phyloP scores from a whole-genome alignment of 345 rosid species.

The Geranium brycei region DNA sequence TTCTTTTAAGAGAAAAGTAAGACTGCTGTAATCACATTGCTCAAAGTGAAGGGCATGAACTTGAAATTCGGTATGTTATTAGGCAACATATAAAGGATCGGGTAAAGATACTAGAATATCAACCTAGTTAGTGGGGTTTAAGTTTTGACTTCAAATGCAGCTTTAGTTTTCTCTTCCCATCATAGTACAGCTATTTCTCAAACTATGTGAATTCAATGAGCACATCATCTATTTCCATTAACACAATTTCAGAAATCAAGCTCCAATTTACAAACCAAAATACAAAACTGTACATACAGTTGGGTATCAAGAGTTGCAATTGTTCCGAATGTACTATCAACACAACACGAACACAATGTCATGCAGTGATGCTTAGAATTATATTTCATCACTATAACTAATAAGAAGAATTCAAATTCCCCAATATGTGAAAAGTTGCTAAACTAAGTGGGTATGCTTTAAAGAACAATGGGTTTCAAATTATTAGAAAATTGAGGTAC shows the following conservation, averaged over 20 bases:
- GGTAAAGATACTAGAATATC: too few relatives aligned
- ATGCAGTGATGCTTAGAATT: background rate
- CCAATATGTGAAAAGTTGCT: background rate
- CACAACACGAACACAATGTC: background rate
- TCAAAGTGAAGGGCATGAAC: background rate
- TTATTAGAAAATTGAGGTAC: conserved; percentile 11
- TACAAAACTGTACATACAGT: background rate
- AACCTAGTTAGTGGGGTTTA: too few relatives aligned
- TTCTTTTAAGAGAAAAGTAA: too few relatives aligned
- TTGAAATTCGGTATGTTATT: too few relatives aligned
- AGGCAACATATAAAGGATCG: too few relatives aligned
- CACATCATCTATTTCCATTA: background rate
- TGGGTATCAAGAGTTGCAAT: background rate
- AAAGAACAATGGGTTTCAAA: background rate
- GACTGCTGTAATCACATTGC: background rate
- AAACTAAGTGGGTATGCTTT: background rate
- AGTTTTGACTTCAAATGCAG: too few relatives aligned
- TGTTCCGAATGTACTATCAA: background rate
- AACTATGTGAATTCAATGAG: too few relatives aligned
- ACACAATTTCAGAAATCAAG: background rate
- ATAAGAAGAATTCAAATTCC: background rate
- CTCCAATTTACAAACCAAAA: background rate
- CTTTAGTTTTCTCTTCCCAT: too few relatives aligned
- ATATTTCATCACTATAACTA: background rate
- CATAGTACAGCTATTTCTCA: too few relatives aligned